These are phyloP conservation scores for Talaromyces thailandensis DNA, from an alignment of 495 filamentous ascomycete species.

Conservation along the genomic window DNA sequence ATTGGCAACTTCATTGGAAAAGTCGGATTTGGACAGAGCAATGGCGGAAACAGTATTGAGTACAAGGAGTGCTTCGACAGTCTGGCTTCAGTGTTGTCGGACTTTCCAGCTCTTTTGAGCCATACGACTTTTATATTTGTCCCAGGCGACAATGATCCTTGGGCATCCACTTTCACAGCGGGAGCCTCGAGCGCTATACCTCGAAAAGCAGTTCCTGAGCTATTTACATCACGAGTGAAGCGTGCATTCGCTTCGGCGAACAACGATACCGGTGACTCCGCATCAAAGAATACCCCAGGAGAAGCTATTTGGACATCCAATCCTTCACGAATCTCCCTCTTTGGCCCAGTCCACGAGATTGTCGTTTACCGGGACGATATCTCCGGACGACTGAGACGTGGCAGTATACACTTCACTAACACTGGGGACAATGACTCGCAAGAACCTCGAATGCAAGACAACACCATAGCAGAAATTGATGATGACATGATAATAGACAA, in stretches of 20 bases:
- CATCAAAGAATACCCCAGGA: conserved; percentile 40
- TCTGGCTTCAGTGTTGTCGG: conserved; percentile 71
- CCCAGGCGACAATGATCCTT: conserved; percentile 92
- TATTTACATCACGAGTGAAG: conserved; percentile 78
- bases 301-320: conserved; percentile 85
- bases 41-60: conserved; percentile 66
- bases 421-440: conserved; percentile 12
- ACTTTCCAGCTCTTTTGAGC: conserved; percentile 76
- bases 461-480: not conserved
- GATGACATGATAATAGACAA: not conserved
- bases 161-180: conserved; percentile 75
- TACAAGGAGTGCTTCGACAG: conserved; percentile 93
- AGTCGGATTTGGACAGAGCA: conserved; percentile 61
- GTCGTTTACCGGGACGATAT: conserved; percentile 82
- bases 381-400: conserved; percentile 63
- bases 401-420: conserved; percentile 48
- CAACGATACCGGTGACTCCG: conserved; percentile 43
- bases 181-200: conserved; percentile 74
- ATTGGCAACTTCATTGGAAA: conserved; percentile 76
- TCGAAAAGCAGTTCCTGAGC: conserved; percentile 62
- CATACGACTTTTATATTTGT: conserved; percentile 81
- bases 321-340: conserved; percentile 69
- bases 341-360: conserved; percentile 79
- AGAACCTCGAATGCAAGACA: conserved; percentile 14
- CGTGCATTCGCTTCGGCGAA: conserved; percentile 72